Base-by-base conservation (phyloP, 768 basidiomycete species). In the Clathrus columnatus region DNA sequence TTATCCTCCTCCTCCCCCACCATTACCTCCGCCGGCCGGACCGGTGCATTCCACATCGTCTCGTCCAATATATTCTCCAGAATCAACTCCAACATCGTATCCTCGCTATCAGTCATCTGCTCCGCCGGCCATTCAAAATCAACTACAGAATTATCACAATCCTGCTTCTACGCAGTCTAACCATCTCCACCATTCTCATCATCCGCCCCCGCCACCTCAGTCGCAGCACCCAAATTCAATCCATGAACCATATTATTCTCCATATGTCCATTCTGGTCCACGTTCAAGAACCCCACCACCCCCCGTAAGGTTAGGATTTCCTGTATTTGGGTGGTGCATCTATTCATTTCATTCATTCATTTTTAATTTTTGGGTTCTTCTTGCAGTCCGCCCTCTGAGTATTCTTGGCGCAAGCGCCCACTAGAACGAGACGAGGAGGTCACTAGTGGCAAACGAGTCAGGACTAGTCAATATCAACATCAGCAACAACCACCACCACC, bases 121-220 rank as follows among this genome's bases (percentile, higher is more conserved):
- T 29, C 16, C 51, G 36, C 14, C 36, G 4, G n/a, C 36, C n/a
- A n/a, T n/a, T n/a, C n/a, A n/a, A n/a, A n/a, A n/a, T 36, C 36
- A 14, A 36, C n/a, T 36, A 14, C 36, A 36, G 14, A 36, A 36
- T 36, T 36, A 36, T 36, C 11, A 36, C 10, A 36, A 36, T n/a
- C 14, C 7, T 36, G 36, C 36, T 36, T 36, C 36, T 11, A 36
- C 36, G 10, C 36, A 36, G 36, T n/a, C 36, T n/a, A 75, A 41
- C 79, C 81, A n/a, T 78, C 78, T 20, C 82, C 77, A 2, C 65
- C 73, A 46, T 70, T 68, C 20, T 75, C 73, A 11, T 62, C 73
- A 2, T 48, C 65, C 4, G 56, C 61, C 1, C 51, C 60, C 8
- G 67, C 67, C 10, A 68, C 64, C 20, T 61, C 70, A 5, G 68